Percentiles rank a stretch among this genome's conserved stretches.
These are phyloP conservation scores for Rugonectria rugulosa DNA, from an alignment of 2,329 filamentous ascomycete genomes.

Conservation along the genomic window DNA sequence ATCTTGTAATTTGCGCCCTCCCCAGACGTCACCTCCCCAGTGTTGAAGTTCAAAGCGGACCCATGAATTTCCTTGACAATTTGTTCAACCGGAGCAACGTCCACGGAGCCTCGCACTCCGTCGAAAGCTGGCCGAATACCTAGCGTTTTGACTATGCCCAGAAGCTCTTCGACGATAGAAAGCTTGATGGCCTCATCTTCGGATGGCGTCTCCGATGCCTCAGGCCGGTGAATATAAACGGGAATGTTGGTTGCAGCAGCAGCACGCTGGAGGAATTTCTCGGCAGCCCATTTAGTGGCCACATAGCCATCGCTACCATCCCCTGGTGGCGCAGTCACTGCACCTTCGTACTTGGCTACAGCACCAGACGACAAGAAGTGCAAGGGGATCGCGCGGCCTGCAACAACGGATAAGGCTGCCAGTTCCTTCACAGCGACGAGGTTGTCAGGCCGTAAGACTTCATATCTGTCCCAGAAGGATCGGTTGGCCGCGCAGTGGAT, in stretches of 20 bases:
- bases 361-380: slow-evolving; percentile 3
- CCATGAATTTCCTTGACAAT: background rate
- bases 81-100: background rate
- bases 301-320: slow-evolving; percentile 2
- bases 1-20: background rate
- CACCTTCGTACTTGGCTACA: background rate
- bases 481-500: slow-evolving; percentile 5
- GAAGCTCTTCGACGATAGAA: background rate
- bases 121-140: background rate
- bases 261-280: background rate
- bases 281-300: slow-evolving; percentile 1
- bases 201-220: background rate
- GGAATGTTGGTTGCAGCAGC: background rate
- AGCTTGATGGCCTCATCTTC: background rate
- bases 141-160: background rate
- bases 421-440: background rate
- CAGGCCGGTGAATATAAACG: slow-evolving; percentile 1
- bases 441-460: background rate
- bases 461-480: background rate
- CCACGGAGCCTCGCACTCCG: background rate
- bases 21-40: background rate
- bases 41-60: background rate
- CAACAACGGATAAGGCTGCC: background rate
- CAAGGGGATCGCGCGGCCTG: background rate
- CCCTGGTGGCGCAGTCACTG: background rate